These are phyloP conservation scores for Pseudozyma pruni DNA, from an alignment of 1,284 basidiomycete genomes.

Conservation along the genomic window DNA sequence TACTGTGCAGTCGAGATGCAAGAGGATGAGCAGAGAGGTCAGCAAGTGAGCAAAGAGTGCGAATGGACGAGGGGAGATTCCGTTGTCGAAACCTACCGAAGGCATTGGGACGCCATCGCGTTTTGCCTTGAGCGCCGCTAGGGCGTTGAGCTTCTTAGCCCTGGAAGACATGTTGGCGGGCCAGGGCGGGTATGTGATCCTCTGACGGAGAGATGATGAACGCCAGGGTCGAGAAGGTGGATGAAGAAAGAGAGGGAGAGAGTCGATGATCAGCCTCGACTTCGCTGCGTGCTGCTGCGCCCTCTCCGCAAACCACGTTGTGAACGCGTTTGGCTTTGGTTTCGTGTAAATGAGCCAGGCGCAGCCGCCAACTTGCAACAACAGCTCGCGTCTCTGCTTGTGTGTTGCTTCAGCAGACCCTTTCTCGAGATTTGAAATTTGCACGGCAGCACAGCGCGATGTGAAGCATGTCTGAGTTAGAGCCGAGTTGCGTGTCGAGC, in stretches of 20 bases:
- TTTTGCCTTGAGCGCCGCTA: conserved; percentile 64
- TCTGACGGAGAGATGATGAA: neutral
- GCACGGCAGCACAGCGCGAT: no score
- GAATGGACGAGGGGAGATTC: neutral
- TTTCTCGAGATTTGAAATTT: no score
- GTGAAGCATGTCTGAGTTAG: no score
- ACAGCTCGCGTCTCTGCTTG: no score
- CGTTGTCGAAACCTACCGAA: conserved; percentile 17
- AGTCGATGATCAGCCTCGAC: no score
- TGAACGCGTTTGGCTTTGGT: no score
- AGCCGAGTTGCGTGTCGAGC: no score
- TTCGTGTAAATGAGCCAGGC: no score
- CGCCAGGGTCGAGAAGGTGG: neutral
- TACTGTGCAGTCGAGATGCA: conserved; percentile 2
- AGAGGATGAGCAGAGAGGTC: conserved; percentile 1
- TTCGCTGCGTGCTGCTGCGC: no score
- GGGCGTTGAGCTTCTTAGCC: conserved; percentile 58
- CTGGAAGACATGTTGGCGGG: conserved; percentile 42
- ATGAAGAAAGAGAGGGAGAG: neutral
- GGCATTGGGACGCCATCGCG: conserved; percentile 45
- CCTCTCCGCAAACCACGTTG: no score
- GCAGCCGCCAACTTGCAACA: no score
- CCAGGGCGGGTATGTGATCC: neutral
- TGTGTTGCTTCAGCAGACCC: no score
- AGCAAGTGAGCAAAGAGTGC: neutral